phyloP scores from a whole-genome alignment of 441 rosid genomes.

The Arabidopsis hybrid region DNA sequence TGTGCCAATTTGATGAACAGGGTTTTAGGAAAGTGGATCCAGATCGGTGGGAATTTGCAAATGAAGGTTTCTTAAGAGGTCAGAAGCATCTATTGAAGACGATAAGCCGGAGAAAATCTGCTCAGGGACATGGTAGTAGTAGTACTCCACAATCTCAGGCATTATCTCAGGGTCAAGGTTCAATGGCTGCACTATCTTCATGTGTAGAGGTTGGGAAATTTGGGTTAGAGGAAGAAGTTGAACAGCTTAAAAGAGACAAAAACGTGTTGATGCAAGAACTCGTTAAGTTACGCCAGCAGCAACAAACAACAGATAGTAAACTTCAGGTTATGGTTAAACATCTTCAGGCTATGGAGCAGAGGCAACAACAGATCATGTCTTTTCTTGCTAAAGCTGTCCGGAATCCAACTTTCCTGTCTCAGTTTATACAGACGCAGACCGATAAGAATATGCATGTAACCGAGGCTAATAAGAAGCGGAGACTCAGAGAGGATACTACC shows the following conservation, averaged over 20 bases:
- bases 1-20: constrained; percentile 48
- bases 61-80: constrained; percentile 86
- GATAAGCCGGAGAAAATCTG: constrained; percentile 75
- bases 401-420: constrained; percentile 82
- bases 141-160: constrained; percentile 52
- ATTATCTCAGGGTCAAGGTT: constrained; percentile 58
- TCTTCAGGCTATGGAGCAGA: constrained; percentile 86
- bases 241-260: constrained; percentile 90
- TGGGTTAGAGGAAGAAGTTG: constrained; percentile 90
- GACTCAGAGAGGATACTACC: constrained; percentile 73
- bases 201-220: constrained; percentile 92
- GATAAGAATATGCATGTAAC: constrained; percentile 62
- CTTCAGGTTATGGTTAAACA: constrained; percentile 75
- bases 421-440: constrained; percentile 88
- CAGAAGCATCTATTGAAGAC: constrained; percentile 73
- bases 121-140: constrained; percentile 56
- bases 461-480: constrained; percentile 78
- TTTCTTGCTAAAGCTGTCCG: constrained; percentile 90
- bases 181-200: constrained; percentile 51
- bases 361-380: constrained; percentile 95
- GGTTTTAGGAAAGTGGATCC: constrained; percentile 95
- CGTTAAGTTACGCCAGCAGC: constrained; percentile 87
- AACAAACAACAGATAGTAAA: constrained; percentile 75
- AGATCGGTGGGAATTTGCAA: constrained; percentile 91
- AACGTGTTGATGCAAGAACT: constrained; percentile 92